Conservation (phyloP, 805 yeast genomes). For the Saturnispora sekii region DNA sequence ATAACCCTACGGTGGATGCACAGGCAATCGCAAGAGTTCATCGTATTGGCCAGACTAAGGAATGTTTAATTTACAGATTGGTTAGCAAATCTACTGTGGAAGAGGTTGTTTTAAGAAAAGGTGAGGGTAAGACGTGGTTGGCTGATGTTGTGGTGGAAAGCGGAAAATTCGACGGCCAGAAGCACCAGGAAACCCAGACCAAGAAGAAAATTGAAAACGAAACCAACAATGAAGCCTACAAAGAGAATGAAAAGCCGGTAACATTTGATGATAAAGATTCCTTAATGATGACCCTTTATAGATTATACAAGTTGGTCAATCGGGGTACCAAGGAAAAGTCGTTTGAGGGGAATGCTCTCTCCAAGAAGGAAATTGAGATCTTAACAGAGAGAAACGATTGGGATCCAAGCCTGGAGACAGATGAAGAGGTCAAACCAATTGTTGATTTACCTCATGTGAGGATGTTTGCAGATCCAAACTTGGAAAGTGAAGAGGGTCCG, state of each 20-base stretch:
- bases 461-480: conserved; percentile 6
- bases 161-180: conserved; percentile 41
- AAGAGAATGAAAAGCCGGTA: background rate
- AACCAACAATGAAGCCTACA: background rate
- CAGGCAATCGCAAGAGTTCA: conserved; percentile 97
- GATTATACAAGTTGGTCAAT: conserved; percentile 7
- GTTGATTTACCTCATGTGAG: conserved; percentile 6
- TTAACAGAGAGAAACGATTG: conserved; percentile 17
- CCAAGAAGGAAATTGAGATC: conserved; percentile 37
- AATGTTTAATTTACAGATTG: conserved; percentile 74
- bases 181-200: background rate
- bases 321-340: conserved; percentile 17
- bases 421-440: background rate
- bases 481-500: background rate
- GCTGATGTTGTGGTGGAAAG: conserved; percentile 66
- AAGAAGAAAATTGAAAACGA: conserved; percentile 3
- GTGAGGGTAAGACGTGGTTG: conserved; percentile 68
- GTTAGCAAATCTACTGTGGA: conserved; percentile 75
- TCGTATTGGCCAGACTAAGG: conserved; percentile 81
- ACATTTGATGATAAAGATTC: conserved; percentile 4
- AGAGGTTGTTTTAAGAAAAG: conserved; percentile 67
- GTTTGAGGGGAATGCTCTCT: conserved; percentile 23
- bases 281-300: conserved; percentile 4
- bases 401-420: background rate
- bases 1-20: conserved; percentile 95